Conservation (phyloP, 2,329 filamentous ascomycete species). For the Colletotrichum sp. region DNA sequence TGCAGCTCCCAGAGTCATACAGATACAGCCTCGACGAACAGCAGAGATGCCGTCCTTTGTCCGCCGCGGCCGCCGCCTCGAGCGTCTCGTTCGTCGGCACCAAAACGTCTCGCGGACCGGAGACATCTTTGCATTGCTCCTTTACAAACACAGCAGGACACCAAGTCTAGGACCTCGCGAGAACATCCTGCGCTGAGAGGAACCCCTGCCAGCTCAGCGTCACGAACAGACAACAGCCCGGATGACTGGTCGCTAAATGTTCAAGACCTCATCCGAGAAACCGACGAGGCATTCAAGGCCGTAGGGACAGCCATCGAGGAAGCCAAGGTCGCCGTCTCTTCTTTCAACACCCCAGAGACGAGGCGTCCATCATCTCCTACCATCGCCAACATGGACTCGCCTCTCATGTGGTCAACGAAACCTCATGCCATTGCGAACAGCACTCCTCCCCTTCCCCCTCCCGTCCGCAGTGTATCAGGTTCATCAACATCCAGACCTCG, state of each 20-base stretch:
- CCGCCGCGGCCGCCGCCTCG: slow-evolving; percentile 20
- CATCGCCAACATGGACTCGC: slow-evolving; percentile 17
- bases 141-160: neutral
- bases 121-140: slow-evolving; percentile 17
- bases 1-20: slow-evolving; percentile 45
- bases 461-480: slow-evolving; percentile 32
- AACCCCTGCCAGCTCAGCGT: neutral
- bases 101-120: slow-evolving; percentile 22
- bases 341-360: neutral
- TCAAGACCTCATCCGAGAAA: slow-evolving; percentile 52
- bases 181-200: neutral
- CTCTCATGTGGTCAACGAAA: slow-evolving; percentile 19
- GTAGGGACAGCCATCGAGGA: slow-evolving; percentile 47
- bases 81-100: slow-evolving; percentile 3
- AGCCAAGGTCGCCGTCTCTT: slow-evolving; percentile 33
- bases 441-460: slow-evolving; percentile 26
- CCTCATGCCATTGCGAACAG: slow-evolving; percentile 23
- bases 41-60: slow-evolving; percentile 38
- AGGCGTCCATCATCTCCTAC: neutral
- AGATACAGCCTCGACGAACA: slow-evolving; percentile 26
- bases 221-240: neutral
- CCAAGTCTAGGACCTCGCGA: neutral
- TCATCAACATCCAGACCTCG: slow-evolving; percentile 40
- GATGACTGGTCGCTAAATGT: slow-evolving; percentile 40
- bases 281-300: slow-evolving; percentile 55